Conservation (phyloP, 2,329 filamentous ascomycete species). For the Akanthomyces dipterigenus region DNA sequence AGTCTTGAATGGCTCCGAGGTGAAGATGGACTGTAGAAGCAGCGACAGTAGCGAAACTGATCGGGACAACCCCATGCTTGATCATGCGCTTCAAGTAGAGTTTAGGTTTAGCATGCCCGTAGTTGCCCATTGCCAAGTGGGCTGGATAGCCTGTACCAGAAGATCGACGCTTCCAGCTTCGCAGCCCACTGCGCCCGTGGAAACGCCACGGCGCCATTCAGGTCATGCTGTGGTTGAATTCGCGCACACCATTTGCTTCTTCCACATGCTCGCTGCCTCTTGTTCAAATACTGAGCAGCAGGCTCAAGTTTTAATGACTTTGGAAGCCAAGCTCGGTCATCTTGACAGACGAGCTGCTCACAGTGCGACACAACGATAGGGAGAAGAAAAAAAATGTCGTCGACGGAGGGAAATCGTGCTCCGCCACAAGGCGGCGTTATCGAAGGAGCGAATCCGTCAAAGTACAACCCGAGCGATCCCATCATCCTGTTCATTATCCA, state of each 20-base stretch:
- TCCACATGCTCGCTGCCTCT: neutral
- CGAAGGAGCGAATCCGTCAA: conserved; percentile 61
- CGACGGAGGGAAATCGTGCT: neutral
- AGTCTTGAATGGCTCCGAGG: too few relatives aligned
- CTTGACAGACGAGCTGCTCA: neutral
- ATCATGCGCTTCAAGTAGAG: too few relatives aligned
- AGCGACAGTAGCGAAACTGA: too few relatives aligned
- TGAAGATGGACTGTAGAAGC: too few relatives aligned
- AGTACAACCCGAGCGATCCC: conserved; percentile 64
- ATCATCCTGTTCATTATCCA: conserved; percentile 74
- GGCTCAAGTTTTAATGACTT: neutral
- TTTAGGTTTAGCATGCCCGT: too few relatives aligned
- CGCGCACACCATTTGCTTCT: neutral
- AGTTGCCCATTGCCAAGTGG: neutral
- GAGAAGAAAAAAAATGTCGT: conserved; percentile 1
- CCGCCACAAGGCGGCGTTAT: conserved; percentile 55
- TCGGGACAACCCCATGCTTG: too few relatives aligned
- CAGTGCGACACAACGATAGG: neutral
- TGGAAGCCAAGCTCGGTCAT: neutral
- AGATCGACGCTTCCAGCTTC: conserved; percentile 3
- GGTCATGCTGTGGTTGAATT: neutral
- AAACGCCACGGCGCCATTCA: neutral
- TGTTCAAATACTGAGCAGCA: neutral
- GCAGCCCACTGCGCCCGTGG: neutral
- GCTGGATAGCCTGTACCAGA: neutral